Conservation (phyloP, 306 rosid species). For the Coriaria nepalensis region DNA sequence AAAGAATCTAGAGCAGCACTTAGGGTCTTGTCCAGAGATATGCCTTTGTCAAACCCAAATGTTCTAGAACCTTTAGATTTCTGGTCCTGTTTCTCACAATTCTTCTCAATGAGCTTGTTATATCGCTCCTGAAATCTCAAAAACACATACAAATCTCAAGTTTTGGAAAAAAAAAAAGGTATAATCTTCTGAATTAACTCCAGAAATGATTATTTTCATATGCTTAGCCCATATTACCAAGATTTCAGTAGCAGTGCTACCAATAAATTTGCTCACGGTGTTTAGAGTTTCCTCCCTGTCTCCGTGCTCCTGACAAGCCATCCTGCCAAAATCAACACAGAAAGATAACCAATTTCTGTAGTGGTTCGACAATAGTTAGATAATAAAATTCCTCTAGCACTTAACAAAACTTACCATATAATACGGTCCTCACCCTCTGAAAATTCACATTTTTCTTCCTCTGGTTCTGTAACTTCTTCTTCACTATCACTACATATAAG, state of each 20-base stretch:
- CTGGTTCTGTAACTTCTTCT: slow-evolving; percentile 70
- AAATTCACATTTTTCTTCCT: slow-evolving; percentile 75
- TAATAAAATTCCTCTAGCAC: background rate
- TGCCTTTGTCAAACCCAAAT: slow-evolving; percentile 29
- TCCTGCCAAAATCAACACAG: slow-evolving; percentile 40
- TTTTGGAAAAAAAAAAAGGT: background rate
- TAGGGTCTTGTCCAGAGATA: slow-evolving; percentile 62
- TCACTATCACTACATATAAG: slow-evolving; percentile 91
- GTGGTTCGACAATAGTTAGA: background rate
- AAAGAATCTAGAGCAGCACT: slow-evolving; percentile 84
- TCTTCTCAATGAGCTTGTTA: slow-evolving; percentile 48
- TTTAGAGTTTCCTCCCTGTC: slow-evolving; percentile 52
- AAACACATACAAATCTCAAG: slow-evolving; percentile 10
- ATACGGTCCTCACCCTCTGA: slow-evolving; percentile 67
- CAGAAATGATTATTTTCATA: background rate
- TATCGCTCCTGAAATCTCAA: slow-evolving; percentile 54
- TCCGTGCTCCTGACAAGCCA: slow-evolving; percentile 75
- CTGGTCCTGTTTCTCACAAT: slow-evolving; percentile 22
- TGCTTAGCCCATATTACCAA: slow-evolving; percentile 39
- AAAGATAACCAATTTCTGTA: background rate
- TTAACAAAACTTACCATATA: slow-evolving; percentile 43
- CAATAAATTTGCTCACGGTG: slow-evolving; percentile 58
- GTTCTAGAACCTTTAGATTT: slow-evolving; percentile 29
- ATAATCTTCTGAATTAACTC: too few species aligned
- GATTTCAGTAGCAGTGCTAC: slow-evolving; percentile 51